Evolutionary conservation across 2,329 filamentous ascomycete genomes (phyloP).

Genomic region (Cryphonectria naterciae): DNA sequence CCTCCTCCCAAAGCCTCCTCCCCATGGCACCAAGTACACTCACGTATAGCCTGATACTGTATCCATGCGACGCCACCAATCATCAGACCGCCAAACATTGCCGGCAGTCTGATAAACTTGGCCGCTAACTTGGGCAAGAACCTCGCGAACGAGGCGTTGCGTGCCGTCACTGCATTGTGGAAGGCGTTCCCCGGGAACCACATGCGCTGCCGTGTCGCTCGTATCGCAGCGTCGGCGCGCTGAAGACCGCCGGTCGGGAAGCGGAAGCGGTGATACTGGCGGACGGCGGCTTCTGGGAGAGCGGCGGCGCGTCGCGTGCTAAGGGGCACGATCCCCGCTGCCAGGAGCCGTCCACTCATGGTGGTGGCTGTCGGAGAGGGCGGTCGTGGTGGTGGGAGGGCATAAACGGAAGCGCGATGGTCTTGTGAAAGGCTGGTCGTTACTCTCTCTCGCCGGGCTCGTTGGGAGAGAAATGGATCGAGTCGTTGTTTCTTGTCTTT

Average conservation of each 20-base stretch:
- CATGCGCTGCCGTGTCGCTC: conserved; percentile 64
- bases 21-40: conserved; percentile 37
- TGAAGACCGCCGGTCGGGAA: conserved; percentile 71
- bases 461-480: conserved; percentile 4
- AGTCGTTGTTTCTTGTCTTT: not conserved
- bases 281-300: conserved; percentile 45
- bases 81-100: conserved; percentile 87
- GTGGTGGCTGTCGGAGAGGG: conserved; percentile 36
- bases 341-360: conserved; percentile 77
- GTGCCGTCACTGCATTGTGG: conserved; percentile 73
- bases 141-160: conserved; percentile 67
- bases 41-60: conserved; percentile 92
- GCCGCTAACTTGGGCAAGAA: conserved; percentile 84
- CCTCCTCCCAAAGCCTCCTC: not conserved
- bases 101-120: conserved; percentile 86
- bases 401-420: conserved; percentile 24
- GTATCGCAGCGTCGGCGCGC: conserved; percentile 65
- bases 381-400: conserved; percentile 21
- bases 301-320: conserved; percentile 61
- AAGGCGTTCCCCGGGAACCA: conserved; percentile 85
- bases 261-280: conserved; percentile 62
- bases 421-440: not conserved
- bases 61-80: conserved; percentile 88
- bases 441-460: not conserved
- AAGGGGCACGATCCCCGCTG: conserved; percentile 71